phyloP scores from a whole-genome alignment of 108 stramenopile genomes.

The Schizochytrium sp. region DNA sequence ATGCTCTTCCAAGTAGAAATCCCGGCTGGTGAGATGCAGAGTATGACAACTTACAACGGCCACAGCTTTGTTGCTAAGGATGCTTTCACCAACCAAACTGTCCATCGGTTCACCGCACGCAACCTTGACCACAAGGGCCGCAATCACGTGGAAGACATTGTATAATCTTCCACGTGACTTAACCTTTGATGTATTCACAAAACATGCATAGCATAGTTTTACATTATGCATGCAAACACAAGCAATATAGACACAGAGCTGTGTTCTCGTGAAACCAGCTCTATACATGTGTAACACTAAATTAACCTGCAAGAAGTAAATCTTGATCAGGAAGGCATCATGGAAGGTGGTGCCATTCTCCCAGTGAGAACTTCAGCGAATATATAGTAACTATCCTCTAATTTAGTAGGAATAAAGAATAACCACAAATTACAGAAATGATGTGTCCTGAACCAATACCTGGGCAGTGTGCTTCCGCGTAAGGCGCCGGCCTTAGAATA shows the following conservation, averaged over 20 bases:
- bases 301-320: too few relatives aligned
- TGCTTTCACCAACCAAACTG: neutral
- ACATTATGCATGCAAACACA: neutral
- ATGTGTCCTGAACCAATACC: too few relatives aligned
- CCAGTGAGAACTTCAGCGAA: too few relatives aligned
- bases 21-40: neutral
- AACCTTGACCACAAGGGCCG: slow-evolving; percentile 27
- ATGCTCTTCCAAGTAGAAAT: neutral
- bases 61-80: slow-evolving; percentile 40
- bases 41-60: slow-evolving; percentile 25
- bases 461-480: too few relatives aligned
- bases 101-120: neutral
- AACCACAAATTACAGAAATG: too few relatives aligned
- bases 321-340: too few relatives aligned
- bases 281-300: too few relatives aligned
- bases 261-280: too few relatives aligned
- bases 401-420: too few relatives aligned
- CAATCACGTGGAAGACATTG: neutral
- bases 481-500: too few relatives aligned
- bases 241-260: neutral
- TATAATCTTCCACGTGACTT: neutral
- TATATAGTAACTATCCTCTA: too few relatives aligned
- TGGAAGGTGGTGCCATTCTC: too few relatives aligned
- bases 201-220: neutral
- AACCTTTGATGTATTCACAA: neutral